Percentiles rank a stretch among this genome's conserved stretches.
Conservation (phyloP, 2,329 filamentous ascomycete genomes). For the Hypoxylon sp. region DNA sequence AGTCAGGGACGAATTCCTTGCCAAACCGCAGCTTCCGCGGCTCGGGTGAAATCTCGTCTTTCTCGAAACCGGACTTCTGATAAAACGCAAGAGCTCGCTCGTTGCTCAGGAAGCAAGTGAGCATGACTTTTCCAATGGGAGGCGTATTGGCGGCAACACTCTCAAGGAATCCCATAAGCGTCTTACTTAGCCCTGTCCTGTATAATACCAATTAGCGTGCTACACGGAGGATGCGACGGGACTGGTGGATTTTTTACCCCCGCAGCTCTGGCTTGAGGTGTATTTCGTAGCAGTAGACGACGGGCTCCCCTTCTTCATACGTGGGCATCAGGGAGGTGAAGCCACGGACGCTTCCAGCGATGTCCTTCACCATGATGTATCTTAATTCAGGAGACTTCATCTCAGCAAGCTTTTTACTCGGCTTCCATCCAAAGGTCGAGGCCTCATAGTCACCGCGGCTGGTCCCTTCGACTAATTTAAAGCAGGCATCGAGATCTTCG, state of each 20-base stretch:
- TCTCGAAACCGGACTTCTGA: conserved; percentile 66
- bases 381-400: conserved; percentile 76
- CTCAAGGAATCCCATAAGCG: conserved; percentile 69
- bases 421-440: conserved; percentile 74
- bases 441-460: conserved; percentile 73
- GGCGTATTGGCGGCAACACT: conserved; percentile 65
- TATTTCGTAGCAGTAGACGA: conserved; percentile 84
- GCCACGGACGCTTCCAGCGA: conserved; percentile 56
- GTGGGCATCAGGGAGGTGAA: conserved; percentile 81
- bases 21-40: conserved; percentile 66
- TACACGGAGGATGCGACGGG: not conserved
- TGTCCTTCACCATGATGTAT: conserved; percentile 71
- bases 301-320: conserved; percentile 72
- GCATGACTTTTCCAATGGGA: conserved; percentile 74
- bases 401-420: conserved; percentile 70
- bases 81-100: conserved; percentile 70
- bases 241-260: conserved; percentile 57
- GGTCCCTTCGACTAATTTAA: conserved; percentile 70
- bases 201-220: conserved; percentile 5
- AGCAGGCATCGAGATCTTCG: conserved; percentile 65
- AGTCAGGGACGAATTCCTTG: conserved; percentile 66
- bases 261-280: conserved; percentile 71
- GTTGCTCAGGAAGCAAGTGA: conserved; percentile 78
- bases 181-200: conserved; percentile 72
- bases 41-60: conserved; percentile 67